phyloP scores from a whole-genome alignment of 371 early-diverging fungal genomes.

The Ordospora colligata region DNA sequence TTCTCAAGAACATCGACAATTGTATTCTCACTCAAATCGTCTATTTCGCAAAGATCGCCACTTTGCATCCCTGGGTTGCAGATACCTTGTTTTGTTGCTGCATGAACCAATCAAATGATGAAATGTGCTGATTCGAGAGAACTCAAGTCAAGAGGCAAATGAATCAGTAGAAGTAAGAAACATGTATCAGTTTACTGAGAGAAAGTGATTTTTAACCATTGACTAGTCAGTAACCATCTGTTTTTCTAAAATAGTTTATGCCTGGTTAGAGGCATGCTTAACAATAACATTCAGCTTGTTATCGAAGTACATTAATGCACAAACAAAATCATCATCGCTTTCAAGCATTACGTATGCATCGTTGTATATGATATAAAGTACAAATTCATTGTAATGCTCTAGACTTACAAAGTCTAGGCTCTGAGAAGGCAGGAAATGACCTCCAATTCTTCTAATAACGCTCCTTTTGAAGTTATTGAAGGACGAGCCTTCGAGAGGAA shows the following conservation, averaged over 20 bases:
- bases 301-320: conserved; percentile 30
- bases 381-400: conserved; percentile 34
- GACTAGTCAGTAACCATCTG: not conserved
- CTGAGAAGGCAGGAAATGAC: conserved; percentile 22
- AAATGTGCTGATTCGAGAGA: not conserved
- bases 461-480: conserved; percentile 18
- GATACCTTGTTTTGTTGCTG: not conserved
- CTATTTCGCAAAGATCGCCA: conserved; percentile 47
- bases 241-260: not conserved
- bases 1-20: conserved; percentile 40
- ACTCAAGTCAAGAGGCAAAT: not conserved
- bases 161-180: not conserved
- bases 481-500: conserved; percentile 1
- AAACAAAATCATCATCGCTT: conserved; percentile 23
- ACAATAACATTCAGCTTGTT: conserved; percentile 12
- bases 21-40: conserved; percentile 34
- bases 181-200: not conserved
- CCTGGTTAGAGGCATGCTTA: not conserved
- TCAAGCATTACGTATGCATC: conserved; percentile 15
- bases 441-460: conserved; percentile 21
- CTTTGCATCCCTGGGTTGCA: conserved; percentile 23
- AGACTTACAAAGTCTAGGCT: conserved; percentile 2
- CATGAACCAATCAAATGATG: conserved; percentile 5
- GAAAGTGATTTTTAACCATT: not conserved
- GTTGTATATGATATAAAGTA: conserved; percentile 13